Evolutionary conservation across 2,329 filamentous ascomycete genomes (phyloP).

Genomic region (Nemania serpens): DNA sequence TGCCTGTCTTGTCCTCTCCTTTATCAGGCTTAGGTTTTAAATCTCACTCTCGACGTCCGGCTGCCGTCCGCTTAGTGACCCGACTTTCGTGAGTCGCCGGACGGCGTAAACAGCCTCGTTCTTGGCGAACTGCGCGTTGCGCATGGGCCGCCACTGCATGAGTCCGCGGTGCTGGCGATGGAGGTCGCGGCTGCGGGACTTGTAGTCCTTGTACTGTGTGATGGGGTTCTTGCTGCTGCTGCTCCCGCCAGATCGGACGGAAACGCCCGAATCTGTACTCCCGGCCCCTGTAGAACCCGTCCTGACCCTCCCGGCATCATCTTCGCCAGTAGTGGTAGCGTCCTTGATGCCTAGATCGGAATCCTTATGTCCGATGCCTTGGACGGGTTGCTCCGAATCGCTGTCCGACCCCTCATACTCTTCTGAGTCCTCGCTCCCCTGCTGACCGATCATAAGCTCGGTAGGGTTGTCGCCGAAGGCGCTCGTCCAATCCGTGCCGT

Average conservation of each 20-base stretch:
- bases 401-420: slow-evolving; percentile 42
- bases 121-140: slow-evolving; percentile 85
- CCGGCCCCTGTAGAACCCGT: slow-evolving; percentile 24
- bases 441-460: slow-evolving; percentile 45
- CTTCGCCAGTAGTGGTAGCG: slow-evolving; percentile 39
- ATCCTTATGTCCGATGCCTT: slow-evolving; percentile 32
- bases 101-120: slow-evolving; percentile 82
- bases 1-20: too few species aligned
- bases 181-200: slow-evolving; percentile 71
- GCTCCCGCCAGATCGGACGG: slow-evolving; percentile 42
- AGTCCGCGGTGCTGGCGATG: slow-evolving; percentile 85
- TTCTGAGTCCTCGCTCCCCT: slow-evolving; percentile 16
- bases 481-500: slow-evolving; percentile 84
- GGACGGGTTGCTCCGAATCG: slow-evolving; percentile 39
- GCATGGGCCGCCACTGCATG: slow-evolving; percentile 94
- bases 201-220: slow-evolving; percentile 65
- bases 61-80: slow-evolving; percentile 78
- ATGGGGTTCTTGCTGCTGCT: slow-evolving; percentile 55
- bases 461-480: slow-evolving; percentile 81
- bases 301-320: slow-evolving; percentile 32
- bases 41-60: slow-evolving; percentile 86
- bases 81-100: slow-evolving; percentile 74
- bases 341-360: slow-evolving; percentile 45
- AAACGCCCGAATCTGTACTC: slow-evolving; percentile 30
- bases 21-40: slow-evolving; percentile 39